Evolutionary conservation across 148 eudicot genomes (phyloP).

Genomic region (Linanthus parryae): DNA sequence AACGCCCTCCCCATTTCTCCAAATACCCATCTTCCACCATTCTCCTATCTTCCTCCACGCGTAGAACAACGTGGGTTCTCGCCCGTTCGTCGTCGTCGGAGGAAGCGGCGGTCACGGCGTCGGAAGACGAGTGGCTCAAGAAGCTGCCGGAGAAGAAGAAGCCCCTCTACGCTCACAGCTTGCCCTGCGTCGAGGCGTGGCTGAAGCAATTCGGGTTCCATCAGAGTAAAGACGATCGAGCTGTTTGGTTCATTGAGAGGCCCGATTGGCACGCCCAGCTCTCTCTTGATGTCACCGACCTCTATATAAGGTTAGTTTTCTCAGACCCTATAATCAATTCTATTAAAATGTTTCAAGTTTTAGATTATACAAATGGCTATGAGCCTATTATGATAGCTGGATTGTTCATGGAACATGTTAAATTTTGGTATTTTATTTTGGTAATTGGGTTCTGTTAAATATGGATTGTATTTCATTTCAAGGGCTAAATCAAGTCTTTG

Average conservation of each 20-base stretch:
- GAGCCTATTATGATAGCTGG: not conserved
- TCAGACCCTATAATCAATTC: not conserved
- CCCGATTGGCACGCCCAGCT: constrained; percentile 76
- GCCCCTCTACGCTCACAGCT: constrained; percentile 76
- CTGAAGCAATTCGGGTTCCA: constrained; percentile 58
- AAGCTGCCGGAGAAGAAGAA: constrained; percentile 81
- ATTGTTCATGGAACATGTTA: too few species aligned
- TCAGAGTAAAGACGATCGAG: constrained; percentile 71
- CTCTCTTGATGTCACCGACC: constrained; percentile 76
- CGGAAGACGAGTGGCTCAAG: constrained; percentile 64
- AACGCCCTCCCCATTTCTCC: constrained; percentile 2
- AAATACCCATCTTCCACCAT: constrained; percentile 5
- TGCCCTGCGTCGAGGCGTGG: constrained; percentile 86
- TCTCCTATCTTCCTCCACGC: constrained; percentile 9
- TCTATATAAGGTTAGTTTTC: constrained; percentile 46
- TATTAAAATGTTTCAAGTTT: not conserved
- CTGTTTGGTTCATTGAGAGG: constrained; percentile 71
- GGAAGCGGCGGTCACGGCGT: constrained; percentile 15
- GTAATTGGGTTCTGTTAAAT: too few species aligned
- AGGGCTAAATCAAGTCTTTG: too few species aligned
- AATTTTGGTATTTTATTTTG: too few species aligned
- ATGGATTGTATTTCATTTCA: too few species aligned
- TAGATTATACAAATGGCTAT: not conserved
- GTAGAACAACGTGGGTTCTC: constrained; percentile 14
- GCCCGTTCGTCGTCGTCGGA: constrained; percentile 24